phyloP scores from a whole-genome alignment of 495 filamentous ascomycete species.

The Darksidea phi region DNA sequence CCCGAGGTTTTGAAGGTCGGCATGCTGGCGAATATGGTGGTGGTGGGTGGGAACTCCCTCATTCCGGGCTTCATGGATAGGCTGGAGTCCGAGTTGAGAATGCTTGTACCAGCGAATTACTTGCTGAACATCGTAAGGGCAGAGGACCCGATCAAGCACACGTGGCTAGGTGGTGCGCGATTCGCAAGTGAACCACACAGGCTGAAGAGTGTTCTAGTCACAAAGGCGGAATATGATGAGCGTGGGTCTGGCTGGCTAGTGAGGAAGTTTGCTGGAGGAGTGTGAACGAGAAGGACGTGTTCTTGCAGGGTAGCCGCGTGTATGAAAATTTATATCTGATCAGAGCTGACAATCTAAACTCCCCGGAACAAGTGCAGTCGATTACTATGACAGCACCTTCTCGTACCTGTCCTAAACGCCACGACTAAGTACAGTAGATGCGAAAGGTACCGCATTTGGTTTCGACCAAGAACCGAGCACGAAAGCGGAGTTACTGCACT shows the following conservation, averaged over 20 bases:
- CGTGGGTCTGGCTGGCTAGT: conserved; percentile 75
- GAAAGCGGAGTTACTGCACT: no score
- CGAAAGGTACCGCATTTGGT: no score
- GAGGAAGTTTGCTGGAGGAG: conserved; percentile 60
- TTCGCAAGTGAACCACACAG: conserved; percentile 66
- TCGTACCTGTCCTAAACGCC: no score
- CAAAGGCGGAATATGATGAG: conserved; percentile 87
- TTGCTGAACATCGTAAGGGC: conserved; percentile 70
- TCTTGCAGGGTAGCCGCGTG: no score
- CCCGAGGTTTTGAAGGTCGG: conserved; percentile 75
- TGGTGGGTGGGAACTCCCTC: conserved; percentile 81
- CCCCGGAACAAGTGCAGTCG: no score
- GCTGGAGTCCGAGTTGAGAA: conserved; percentile 71
- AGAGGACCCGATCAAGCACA: conserved; percentile 72
- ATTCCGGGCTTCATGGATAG: conserved; percentile 81
- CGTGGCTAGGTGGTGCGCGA: conserved; percentile 79
- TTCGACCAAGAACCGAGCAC: no score
- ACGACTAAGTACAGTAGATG: no score
- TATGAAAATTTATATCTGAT: no score
- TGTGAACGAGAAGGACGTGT: no score
- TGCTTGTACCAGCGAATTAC: conserved; percentile 73
- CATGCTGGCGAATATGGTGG: conserved; percentile 80
- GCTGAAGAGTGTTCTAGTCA: conserved; percentile 65
- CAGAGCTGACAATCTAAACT: no score
- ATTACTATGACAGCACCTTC: no score